Conservation (phyloP, 495 filamentous ascomycete genomes). For the Aspergillus coremiiformis region DNA sequence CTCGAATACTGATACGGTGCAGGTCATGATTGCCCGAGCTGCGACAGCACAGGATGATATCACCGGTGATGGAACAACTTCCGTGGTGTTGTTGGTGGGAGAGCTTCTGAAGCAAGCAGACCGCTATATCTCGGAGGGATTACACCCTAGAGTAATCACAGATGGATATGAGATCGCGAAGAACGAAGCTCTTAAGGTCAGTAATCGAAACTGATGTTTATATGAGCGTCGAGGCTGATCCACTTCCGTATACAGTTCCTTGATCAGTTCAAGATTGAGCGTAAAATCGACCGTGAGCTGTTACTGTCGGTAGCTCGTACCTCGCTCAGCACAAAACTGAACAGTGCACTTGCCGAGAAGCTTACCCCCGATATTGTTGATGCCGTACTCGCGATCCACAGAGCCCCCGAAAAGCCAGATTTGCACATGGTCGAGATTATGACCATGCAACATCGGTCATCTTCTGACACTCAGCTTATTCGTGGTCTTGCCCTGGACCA, state of each 20-base stretch:
- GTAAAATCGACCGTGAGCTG: slow-evolving; percentile 85
- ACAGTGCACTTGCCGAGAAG: slow-evolving; percentile 76
- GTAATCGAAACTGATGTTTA: background rate
- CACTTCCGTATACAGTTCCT: slow-evolving; percentile 60
- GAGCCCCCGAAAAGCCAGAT: slow-evolving; percentile 84
- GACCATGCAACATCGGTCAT: slow-evolving; percentile 98
- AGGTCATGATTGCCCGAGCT: slow-evolving; percentile 96
- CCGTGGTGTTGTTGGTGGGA: slow-evolving; percentile 89
- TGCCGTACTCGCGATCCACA: slow-evolving; percentile 88
- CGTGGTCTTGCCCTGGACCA: slow-evolving; percentile 89
- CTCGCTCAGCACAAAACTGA: slow-evolving; percentile 90
- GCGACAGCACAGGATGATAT: slow-evolving; percentile 99
- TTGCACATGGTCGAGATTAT: slow-evolving; percentile 99
- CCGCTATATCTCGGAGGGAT: slow-evolving; percentile 83
- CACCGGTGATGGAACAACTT: slow-evolving; percentile 95
- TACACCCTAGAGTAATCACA: slow-evolving; percentile 94
- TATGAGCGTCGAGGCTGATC: slow-evolving; percentile 4
- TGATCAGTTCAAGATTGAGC: slow-evolving; percentile 82
- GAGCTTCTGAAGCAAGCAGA: slow-evolving; percentile 97
- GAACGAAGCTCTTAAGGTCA: slow-evolving; percentile 77
- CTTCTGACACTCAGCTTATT: slow-evolving; percentile 93
- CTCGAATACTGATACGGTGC: slow-evolving; percentile 23
- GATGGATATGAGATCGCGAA: slow-evolving; percentile 98
- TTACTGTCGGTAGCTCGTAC: slow-evolving; percentile 90
- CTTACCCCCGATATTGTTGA: slow-evolving; percentile 93